These are phyloP conservation scores for Trichoderma reesei DNA, from an alignment of 495 filamentous ascomycete genomes.

Conservation along the genomic window DNA sequence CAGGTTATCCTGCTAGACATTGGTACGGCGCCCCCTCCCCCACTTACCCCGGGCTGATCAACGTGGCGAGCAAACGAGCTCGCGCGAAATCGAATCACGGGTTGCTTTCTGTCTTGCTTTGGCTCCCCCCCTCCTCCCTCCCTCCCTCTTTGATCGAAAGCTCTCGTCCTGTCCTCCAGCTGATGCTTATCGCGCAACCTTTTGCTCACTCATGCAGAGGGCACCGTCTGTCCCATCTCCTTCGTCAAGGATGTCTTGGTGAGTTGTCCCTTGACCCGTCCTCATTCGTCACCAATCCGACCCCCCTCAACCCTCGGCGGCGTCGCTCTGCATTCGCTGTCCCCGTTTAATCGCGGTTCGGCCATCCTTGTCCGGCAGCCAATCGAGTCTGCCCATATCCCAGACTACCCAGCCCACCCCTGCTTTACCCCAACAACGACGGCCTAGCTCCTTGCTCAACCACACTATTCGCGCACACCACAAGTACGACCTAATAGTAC, in stretches of 20 bases:
- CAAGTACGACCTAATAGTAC: too few species aligned
- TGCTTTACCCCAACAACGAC: conserved; percentile 5
- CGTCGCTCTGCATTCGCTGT: conserved; percentile 5
- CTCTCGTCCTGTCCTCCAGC: not conserved
- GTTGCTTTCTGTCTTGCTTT: conserved; percentile 12
- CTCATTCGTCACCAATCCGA: conserved; percentile 10
- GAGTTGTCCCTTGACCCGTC: conserved; percentile 22
- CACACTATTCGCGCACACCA: conserved; percentile 11
- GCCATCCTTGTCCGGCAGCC: conserved; percentile 12
- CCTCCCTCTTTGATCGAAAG: too few species aligned
- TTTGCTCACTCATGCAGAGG: conserved; percentile 44
- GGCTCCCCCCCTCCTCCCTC: not conserved
- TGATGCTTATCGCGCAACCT: conserved; percentile 9
- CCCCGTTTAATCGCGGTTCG: conserved; percentile 10
- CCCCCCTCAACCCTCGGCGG: conserved; percentile 3
- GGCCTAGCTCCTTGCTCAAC: conserved; percentile 2
- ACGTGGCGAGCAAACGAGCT: not conserved
- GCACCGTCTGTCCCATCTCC: conserved; percentile 59
- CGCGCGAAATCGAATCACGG: not conserved
- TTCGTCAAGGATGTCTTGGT: conserved; percentile 65
- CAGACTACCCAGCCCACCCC: not conserved
- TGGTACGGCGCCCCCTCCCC: conserved; percentile 25
- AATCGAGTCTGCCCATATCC: conserved; percentile 12
- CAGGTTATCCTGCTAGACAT: conserved; percentile 41
- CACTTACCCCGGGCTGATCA: conserved; percentile 4